A percentile compares a stretch with the other conserved stretches of the same genome.
These are phyloP conservation scores for Aspergillus panamensis DNA, from an alignment of 495 filamentous ascomycete species.

Conservation along the genomic window DNA sequence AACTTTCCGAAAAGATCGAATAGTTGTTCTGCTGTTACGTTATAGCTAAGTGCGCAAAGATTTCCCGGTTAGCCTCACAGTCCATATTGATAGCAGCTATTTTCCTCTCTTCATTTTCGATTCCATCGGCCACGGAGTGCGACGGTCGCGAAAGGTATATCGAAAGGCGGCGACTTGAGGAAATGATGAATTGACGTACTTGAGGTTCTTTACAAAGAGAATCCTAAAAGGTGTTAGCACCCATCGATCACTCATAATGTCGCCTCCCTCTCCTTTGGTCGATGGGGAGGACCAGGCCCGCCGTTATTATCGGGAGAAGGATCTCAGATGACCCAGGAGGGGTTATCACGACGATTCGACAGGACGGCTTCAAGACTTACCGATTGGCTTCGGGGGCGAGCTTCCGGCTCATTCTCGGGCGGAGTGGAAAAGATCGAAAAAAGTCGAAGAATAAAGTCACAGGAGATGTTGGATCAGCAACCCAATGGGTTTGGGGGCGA, in stretches of 20 bases:
- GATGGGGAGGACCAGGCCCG: conserved; percentile 10
- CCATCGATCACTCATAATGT: background rate
- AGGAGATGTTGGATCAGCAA: conserved; percentile 17
- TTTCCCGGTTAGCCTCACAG: conserved; percentile 14
- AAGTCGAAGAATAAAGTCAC: conserved; percentile 1
- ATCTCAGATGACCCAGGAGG: conserved; percentile 27
- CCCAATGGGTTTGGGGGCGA: conserved; percentile 18
- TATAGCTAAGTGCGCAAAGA: conserved; percentile 60
- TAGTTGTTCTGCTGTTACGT: conserved; percentile 89
- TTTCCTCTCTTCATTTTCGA: background rate
- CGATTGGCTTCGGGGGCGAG: conserved; percentile 95
- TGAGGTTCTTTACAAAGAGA: conserved; percentile 98
- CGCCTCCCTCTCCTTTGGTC: background rate
- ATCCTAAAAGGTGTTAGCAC: conserved; percentile 54
- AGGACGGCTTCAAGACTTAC: conserved; percentile 47
- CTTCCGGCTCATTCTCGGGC: conserved; percentile 59
- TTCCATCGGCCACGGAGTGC: conserved; percentile 2
- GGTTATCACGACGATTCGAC: conserved; percentile 25
- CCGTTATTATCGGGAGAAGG: conserved; percentile 11
- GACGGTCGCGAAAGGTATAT: conserved; percentile 3
- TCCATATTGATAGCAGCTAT: background rate
- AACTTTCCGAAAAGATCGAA: conserved; percentile 96
- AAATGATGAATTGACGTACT: conserved; percentile 50
- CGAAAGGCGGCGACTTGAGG: background rate
- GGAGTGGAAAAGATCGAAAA: conserved; percentile 18